Evolutionary conservation across 805 yeast genomes (phyloP).

Genomic region (Ogataea nonfermentans): DNA sequence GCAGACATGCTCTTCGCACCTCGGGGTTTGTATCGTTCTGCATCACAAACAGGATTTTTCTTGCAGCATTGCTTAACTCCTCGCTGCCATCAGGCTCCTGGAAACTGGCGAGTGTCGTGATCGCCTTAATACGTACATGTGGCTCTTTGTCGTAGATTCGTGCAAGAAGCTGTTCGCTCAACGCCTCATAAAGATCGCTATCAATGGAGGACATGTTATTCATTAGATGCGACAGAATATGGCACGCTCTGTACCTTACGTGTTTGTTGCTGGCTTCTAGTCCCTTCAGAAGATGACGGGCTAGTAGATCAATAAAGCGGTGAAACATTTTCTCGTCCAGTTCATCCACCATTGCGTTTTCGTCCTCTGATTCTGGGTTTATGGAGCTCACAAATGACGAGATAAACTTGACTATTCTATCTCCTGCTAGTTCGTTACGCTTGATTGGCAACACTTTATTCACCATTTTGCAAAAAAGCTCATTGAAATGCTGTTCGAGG

Average conservation of each 20-base stretch:
- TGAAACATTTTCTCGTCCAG: conserved; percentile 39
- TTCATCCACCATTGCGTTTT: conserved; percentile 29
- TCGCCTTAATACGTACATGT: conserved; percentile 78
- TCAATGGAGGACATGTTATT: conserved; percentile 73
- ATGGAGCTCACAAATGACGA: conserved; percentile 57
- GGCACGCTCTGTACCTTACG: conserved; percentile 80
- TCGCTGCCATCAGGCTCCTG: conserved; percentile 55
- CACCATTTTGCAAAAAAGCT: conserved; percentile 56
- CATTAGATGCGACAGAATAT: conserved; percentile 68
- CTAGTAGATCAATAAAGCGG: conserved; percentile 56
- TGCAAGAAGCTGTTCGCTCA: conserved; percentile 58
- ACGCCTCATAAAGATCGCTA: conserved; percentile 61
- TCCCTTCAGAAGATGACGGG: conserved; percentile 73
- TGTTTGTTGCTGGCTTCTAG: conserved; percentile 70
- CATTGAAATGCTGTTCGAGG: conserved; percentile 57
- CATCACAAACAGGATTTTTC: conserved; percentile 48
- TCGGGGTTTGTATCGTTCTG: conserved; percentile 84
- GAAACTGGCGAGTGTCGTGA: conserved; percentile 72
- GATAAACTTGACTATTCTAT: conserved; percentile 67
- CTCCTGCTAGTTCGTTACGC: conserved; percentile 69
- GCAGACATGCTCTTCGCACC: conserved; percentile 79
- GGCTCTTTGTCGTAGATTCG: conserved; percentile 77
- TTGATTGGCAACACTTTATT: conserved; percentile 66
- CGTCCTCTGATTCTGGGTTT: conserved; percentile 36
- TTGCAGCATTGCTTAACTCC: conserved; percentile 45